Evolutionary conservation across 176 grass and related monocot species (phyloP), one percentile per base, ranked within the genome.

Genomic region (Elymus sibiricus): DNA sequence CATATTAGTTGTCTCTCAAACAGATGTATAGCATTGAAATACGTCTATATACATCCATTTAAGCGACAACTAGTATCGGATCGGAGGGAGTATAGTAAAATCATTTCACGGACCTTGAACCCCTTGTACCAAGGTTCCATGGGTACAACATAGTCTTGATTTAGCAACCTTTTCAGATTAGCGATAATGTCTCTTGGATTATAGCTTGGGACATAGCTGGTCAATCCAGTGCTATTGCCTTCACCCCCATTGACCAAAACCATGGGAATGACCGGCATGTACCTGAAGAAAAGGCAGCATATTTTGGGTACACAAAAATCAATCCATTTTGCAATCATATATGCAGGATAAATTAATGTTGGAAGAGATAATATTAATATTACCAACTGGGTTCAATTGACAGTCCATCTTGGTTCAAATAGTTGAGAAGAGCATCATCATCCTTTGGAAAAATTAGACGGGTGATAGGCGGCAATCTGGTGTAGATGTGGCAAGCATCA

Each of bases 71-170:
- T n/a, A n/a, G n/a, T n/a, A n/a, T n/a, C n/a, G n/a, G n/a, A n/a
- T n/a, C n/a, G n/a, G n/a, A n/a, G n/a, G n/a, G n/a, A n/a, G n/a
- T n/a, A n/a, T n/a, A n/a, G n/a, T 8, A 6, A 84, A 28, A 1
- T 1, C 35, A 26, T 60, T 13, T 62, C 64, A 76, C 82, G 27
- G 27, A 98, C 96, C 96, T 94, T 95, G 80, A 98, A 98, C 28
- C 93, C 93, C 51, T 82, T 83, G 64, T 98, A 98, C 93, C 93
- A 98, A 5, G 96, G 96, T 10, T 95, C 90, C 95, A 98, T 95
- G 12, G 90, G 81, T 56, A 88, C 79, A n/a, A 90, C 83, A 35
- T 29, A 22, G 26, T 95, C 78, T 2, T 76, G 28, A 61, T 92
- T 92, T 71, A 98, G 78, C 74, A 95, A 56, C 25, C 93, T 71